Conservation (phyloP, 2,329 filamentous ascomycete species). For the Talaromyces verruculosus region DNA sequence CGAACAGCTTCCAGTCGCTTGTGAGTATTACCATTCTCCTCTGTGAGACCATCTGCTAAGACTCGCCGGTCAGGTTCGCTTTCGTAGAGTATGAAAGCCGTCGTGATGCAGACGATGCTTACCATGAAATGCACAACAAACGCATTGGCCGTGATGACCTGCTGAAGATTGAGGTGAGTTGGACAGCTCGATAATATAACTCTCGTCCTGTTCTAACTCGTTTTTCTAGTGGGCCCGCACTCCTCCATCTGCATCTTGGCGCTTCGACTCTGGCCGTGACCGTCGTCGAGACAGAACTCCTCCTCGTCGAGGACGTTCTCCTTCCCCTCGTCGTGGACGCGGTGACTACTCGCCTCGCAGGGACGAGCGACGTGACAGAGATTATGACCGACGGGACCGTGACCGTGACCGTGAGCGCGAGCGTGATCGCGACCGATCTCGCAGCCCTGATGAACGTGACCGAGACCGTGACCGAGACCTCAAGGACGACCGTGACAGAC, state of each 20-base stretch:
- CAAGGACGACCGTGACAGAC: conserved; percentile 42
- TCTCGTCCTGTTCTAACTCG: conserved; percentile 24
- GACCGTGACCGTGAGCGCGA: conserved; percentile 63
- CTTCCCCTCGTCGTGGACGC: conserved; percentile 58
- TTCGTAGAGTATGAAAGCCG: conserved; percentile 99
- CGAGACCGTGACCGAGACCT: conserved; percentile 52
- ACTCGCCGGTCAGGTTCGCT: conserved; percentile 65
- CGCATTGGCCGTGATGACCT: conserved; percentile 92
- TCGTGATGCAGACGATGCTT: conserved; percentile 96
- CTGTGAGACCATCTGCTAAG: background rate
- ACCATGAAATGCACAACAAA: conserved; percentile 99
- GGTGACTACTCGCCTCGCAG: conserved; percentile 82
- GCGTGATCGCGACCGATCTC: conserved; percentile 59
- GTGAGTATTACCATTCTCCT: conserved; percentile 61
- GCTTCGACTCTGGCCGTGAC: conserved; percentile 88
- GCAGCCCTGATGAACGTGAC: conserved; percentile 18
- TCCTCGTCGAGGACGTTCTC: conserved; percentile 68
- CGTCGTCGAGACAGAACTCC: conserved; percentile 68
- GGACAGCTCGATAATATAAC: background rate
- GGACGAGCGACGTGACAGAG: conserved; percentile 79
- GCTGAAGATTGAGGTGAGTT: conserved; percentile 89
- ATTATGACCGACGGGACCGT: conserved; percentile 64
- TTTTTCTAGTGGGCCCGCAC: conserved; percentile 85
- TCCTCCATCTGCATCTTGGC: conserved; percentile 95
- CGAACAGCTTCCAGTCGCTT: conserved; percentile 90